These are phyloP conservation scores for Gelatoporia subvermispora DNA, from an alignment of 768 basidiomycete species.

Conservation along the genomic window DNA sequence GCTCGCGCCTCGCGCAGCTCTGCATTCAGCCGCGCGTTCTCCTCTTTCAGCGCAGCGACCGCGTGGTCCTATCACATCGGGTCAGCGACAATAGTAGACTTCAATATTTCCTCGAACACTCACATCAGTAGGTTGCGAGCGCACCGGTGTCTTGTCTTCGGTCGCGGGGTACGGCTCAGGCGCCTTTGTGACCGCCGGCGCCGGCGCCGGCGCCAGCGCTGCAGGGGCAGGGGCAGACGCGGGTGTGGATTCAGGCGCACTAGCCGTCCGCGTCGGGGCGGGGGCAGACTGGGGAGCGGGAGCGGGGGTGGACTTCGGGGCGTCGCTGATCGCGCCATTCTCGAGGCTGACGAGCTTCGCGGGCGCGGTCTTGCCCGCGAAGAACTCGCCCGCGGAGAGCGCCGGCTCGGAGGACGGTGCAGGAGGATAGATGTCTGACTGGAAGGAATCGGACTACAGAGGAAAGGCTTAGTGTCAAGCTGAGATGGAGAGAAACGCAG, in stretches of 20 bases:
- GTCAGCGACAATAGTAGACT: not conserved
- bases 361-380: constrained; percentile 75
- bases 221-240: constrained; percentile 17
- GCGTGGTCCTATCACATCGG: constrained; percentile 12
- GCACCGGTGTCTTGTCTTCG: constrained; percentile 18
- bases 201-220: constrained; percentile 29
- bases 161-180: constrained; percentile 9
- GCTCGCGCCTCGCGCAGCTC: constrained; percentile 78
- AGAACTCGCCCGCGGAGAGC: constrained; percentile 80
- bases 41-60: constrained; percentile 34
- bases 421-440: constrained; percentile 94
- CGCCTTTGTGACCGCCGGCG: constrained; percentile 21
- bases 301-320: constrained; percentile 10
- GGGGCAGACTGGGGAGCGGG: constrained; percentile 19
- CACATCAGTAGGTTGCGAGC: constrained; percentile 9
- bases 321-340: constrained; percentile 46
- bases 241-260: constrained; percentile 27
- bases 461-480: not conserved
- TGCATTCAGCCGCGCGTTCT: constrained; percentile 56
- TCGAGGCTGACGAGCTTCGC: constrained; percentile 79
- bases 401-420: constrained; percentile 80
- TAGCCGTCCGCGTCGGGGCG: constrained; percentile 16
- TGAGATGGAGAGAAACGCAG: not conserved
- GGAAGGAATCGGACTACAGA: constrained; percentile 84
- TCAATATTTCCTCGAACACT: not conserved